These are phyloP conservation scores for Auricularia sp. DNA, from an alignment of 768 basidiomycete genomes.

Conservation along the genomic window DNA sequence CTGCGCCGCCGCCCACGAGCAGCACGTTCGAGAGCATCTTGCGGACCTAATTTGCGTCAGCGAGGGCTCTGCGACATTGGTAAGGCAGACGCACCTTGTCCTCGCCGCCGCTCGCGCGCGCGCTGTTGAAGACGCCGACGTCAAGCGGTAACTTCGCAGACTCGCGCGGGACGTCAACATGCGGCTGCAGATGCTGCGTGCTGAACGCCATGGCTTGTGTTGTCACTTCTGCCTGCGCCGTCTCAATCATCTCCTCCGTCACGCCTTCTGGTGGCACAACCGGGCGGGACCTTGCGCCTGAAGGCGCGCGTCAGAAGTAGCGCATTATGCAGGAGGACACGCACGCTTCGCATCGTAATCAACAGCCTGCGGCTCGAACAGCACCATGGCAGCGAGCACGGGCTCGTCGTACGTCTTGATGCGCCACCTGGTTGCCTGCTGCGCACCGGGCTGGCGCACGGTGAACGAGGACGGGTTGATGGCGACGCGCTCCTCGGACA, in stretches of 20 bases:
- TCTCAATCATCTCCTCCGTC: constrained; percentile 31
- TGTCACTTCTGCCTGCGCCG: constrained; percentile 27
- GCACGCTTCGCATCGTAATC: constrained; percentile 72
- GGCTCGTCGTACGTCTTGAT: constrained; percentile 91
- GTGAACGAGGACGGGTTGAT: constrained; percentile 86
- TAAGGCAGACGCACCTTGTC: constrained; percentile 49
- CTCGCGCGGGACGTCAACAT: constrained; percentile 65
- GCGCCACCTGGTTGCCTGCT: constrained; percentile 72
- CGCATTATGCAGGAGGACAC: constrained; percentile 25
- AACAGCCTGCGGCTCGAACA: constrained; percentile 89
- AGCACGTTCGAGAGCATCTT: constrained; percentile 83
- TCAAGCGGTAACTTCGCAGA: constrained; percentile 86
- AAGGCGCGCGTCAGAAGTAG: constrained; percentile 57
- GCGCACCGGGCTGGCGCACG: constrained; percentile 62
- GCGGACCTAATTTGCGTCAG: constrained; percentile 26
- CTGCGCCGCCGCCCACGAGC: constrained; percentile 73
- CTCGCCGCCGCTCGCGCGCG: constrained; percentile 77
- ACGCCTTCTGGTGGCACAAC: neutral
- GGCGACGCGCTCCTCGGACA: constrained; percentile 85
- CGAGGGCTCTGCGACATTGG: no score
- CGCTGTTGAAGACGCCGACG: constrained; percentile 86
- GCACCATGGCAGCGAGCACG: constrained; percentile 88
- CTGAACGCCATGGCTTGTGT: constrained; percentile 88
- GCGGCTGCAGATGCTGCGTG: constrained; percentile 65
- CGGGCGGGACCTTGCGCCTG: constrained; percentile 27